Base-by-base conservation (phyloP, 495 filamentous ascomycete species). In the Elasticomyces elasticus region DNA sequence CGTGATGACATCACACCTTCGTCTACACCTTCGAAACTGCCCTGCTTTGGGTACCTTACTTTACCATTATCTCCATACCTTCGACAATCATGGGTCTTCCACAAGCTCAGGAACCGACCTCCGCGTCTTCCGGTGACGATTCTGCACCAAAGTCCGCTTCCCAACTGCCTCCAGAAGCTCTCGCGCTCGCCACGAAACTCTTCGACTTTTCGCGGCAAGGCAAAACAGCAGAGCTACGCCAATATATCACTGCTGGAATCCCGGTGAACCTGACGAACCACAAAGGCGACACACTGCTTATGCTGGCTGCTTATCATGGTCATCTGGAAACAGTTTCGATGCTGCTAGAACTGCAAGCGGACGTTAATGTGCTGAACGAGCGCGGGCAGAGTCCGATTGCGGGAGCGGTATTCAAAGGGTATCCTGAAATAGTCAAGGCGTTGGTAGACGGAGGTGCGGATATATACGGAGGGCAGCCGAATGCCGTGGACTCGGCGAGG, bases 361-460 rank as follows among this genome's bases (percentile, higher is more conserved):
- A 71, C 44, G 52, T 62, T 20, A 69, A 72, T 46, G 55, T 60
- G n/a, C 28, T 72, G 11, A 72, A 72, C 51, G 69, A 59, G 7
- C 47, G 67, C 13, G 69, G 69, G 0, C 69, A 72, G 58, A 66
- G 61, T 47, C 60, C 64, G 0, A 43, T 72, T 20, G 69, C 69
- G 1, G 69, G 69, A n/a, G 68, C 69, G 26, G 68, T 72, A 52
- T 72, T 72, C 53, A 72, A 72, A 56, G 69, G 67, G 7, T 60
- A 51, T 42, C 63, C 60, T n/a, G 69, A 67, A 15, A 62, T 71
- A 9, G 69, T 72, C 12, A 63, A 44, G 60, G 60, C 55, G 24
- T 35, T 71, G 54, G 59, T 60, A 44, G 63, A 68, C 61, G 66
- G 65, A 9, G 65, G 65, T 4, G 69, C 67, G 48, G 63, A 68